Percentiles rank a stretch among this genome's conserved stretches.
These are phyloP conservation scores for Tripidium arundinaceum DNA, from an alignment of 202 grass and related monocot species.

Conservation along the genomic window DNA sequence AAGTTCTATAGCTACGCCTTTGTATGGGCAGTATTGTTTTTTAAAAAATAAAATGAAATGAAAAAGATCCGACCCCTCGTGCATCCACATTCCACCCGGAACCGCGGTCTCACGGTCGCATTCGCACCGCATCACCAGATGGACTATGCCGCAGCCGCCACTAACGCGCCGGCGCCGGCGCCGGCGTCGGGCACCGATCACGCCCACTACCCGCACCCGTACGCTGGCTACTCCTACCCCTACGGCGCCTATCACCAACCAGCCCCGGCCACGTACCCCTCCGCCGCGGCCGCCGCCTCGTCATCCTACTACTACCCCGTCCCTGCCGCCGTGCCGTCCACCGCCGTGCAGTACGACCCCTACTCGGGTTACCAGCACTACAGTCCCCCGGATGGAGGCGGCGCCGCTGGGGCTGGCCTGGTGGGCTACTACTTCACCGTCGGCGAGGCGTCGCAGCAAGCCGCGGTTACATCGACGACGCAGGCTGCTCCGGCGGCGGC, in stretches of 20 bases:
- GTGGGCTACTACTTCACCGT: constrained; percentile 33
- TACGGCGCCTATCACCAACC: constrained; percentile 12
- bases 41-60: too few species aligned
- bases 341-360: background rate
- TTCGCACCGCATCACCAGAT: background rate
- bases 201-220: constrained; percentile 12
- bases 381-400: background rate
- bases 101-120: background rate
- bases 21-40: too few species aligned
- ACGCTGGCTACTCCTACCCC: constrained; percentile 12
- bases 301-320: constrained; percentile 25
- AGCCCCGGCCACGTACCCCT: background rate
- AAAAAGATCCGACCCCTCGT: too few species aligned
- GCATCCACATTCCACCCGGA: background rate
- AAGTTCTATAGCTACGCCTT: too few species aligned
- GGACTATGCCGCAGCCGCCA: constrained; percentile 20
- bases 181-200: background rate
- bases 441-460: constrained; percentile 28
- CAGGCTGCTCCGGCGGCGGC: background rate
- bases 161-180: background rate
- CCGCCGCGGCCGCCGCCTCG: background rate
- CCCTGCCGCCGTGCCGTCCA: background rate
- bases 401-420: background rate
- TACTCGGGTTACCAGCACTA: constrained; percentile 28
- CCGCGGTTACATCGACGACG: background rate